A percentile compares a stretch with the other conserved stretches of the same genome.
Conservation (phyloP, 306 rosid species). For the Glycine latifolia region DNA sequence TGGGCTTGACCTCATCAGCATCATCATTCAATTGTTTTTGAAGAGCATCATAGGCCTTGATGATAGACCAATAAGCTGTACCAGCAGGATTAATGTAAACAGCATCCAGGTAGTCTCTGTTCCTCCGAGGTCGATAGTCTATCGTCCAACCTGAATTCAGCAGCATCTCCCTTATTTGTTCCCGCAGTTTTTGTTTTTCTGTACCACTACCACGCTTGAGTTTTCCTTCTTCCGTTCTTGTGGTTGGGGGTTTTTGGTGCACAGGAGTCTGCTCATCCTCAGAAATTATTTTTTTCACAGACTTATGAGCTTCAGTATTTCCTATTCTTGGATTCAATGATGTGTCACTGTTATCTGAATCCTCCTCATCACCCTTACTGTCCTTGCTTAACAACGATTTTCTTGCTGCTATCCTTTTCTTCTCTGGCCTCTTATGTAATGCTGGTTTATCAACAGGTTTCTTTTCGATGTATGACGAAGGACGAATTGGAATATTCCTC, state of each 20-base stretch:
- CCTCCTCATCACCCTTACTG: constrained; percentile 60
- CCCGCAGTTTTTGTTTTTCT: constrained; percentile 93
- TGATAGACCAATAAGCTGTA: constrained; percentile 98
- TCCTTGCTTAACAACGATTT: constrained; percentile 65
- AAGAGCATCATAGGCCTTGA: constrained; percentile 95
- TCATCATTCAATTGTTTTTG: constrained; percentile 84
- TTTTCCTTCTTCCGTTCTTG: constrained; percentile 70
- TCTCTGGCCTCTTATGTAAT: constrained; percentile 60
- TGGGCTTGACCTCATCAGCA: constrained; percentile 59
- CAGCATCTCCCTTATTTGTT: constrained; percentile 87
- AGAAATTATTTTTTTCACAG: constrained; percentile 55
- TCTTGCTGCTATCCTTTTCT: constrained; percentile 52
- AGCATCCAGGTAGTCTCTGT: constrained; percentile 96
- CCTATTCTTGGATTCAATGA: constrained; percentile 70
- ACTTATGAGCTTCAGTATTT: constrained; percentile 54
- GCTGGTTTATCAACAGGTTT: constrained; percentile 57
- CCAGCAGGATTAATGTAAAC: constrained; percentile 89
- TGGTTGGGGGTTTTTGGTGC: constrained; percentile 60
- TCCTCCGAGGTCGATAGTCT: constrained; percentile 94
- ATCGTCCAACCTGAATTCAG: constrained; percentile 87
- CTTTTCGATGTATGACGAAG: constrained; percentile 55
- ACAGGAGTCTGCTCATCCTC: constrained; percentile 69
- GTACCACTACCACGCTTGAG: constrained; percentile 90
- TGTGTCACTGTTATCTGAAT: constrained; percentile 72
- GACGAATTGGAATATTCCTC: constrained; percentile 56